Evolutionary conservation across 2,329 filamentous ascomycete species (phyloP).

Genomic region (Talaromyces marneffei): DNA sequence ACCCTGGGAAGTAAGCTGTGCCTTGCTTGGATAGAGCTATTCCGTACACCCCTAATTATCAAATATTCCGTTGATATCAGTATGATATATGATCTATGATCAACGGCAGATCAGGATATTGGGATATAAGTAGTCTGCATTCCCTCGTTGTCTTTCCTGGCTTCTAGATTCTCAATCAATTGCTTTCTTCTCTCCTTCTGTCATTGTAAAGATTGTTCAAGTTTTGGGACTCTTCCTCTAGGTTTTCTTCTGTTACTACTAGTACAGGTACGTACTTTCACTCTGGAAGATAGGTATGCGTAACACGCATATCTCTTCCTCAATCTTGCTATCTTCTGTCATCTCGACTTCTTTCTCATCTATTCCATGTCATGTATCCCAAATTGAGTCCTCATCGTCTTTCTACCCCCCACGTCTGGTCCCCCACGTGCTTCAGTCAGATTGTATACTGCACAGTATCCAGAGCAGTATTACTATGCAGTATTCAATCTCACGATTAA

Average conservation of each 20-base stretch:
- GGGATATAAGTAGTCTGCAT: not conserved
- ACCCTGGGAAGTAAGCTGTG: not conserved
- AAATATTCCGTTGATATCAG: not conserved
- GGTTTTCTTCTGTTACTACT: not conserved
- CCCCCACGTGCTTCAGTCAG: not conserved
- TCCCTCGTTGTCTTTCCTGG: not conserved
- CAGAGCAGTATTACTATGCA: too few species aligned
- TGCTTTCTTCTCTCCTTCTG: not conserved
- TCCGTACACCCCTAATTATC: not conserved
- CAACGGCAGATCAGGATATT: not conserved
- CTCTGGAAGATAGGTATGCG: too few species aligned
- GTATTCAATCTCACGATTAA: not conserved
- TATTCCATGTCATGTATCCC: not conserved
- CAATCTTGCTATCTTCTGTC: not conserved
- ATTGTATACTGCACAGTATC: not conserved
- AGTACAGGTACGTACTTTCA: not conserved
- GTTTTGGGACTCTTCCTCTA: not conserved
- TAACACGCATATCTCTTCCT: not conserved
- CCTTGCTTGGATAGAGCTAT: not conserved
- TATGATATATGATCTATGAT: not conserved
- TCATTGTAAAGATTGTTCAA: not conserved
- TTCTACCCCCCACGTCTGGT: not conserved
- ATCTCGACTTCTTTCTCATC: not conserved
- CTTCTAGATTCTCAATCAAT: not conserved
- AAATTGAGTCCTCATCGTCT: not conserved